Conservation (phyloP, 441 rosid genomes). For the Sinapis alba region DNA sequence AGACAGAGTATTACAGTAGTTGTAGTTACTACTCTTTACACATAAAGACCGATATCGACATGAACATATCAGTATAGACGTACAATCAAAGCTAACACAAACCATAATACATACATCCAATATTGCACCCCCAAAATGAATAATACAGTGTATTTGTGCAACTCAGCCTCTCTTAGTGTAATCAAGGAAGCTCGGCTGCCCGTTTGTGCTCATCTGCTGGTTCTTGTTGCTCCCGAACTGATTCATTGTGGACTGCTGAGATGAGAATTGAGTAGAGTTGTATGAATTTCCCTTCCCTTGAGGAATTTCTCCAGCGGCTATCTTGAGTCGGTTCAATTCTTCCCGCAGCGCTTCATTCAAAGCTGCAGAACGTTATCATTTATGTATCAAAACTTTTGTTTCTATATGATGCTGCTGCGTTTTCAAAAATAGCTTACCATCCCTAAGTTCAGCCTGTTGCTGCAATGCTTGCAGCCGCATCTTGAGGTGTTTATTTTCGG, state of each 20-base stretch:
- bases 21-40: not conserved
- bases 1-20: not conserved
- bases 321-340: slow-evolving; percentile 89
- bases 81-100: slow-evolving; percentile 13
- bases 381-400: not conserved
- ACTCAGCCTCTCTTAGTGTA: slow-evolving; percentile 35
- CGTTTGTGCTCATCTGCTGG: slow-evolving; percentile 49
- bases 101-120: slow-evolving; percentile 16
- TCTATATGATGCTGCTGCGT: not conserved
- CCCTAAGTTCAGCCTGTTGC: slow-evolving; percentile 91
- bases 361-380: slow-evolving; percentile 50
- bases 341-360: slow-evolving; percentile 77
- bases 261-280: slow-evolving; percentile 45
- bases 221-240: slow-evolving; percentile 51
- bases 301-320: slow-evolving; percentile 68
- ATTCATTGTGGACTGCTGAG: slow-evolving; percentile 43
- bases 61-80: slow-evolving; percentile 4
- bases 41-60: slow-evolving; percentile 1
- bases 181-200: slow-evolving; percentile 52
- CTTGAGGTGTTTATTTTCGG: slow-evolving; percentile 89
- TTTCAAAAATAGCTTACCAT: slow-evolving; percentile 34
- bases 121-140: slow-evolving; percentile 26
- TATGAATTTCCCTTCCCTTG: slow-evolving; percentile 62
- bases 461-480: slow-evolving; percentile 92
- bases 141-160: not conserved